These are phyloP conservation scores for Tetrahymena malaccensis DNA, from an alignment of 73 alveolate species.

Conservation along the genomic window DNA sequence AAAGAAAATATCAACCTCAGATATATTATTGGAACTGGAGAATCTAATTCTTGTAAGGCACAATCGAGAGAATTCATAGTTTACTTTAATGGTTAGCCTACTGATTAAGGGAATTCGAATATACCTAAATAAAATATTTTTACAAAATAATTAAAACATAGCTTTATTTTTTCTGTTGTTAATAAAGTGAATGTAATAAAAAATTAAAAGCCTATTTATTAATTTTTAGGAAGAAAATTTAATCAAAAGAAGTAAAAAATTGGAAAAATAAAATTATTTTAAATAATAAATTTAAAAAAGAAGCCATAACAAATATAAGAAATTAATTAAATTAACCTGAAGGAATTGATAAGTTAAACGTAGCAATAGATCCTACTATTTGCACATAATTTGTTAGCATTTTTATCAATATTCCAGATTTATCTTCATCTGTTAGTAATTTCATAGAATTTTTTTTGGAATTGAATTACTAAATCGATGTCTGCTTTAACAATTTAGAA, in stretches of 20 bases:
- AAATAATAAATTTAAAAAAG: too few relatives aligned
- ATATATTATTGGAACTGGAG: neutral
- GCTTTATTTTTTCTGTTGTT: too few relatives aligned
- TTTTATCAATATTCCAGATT: slow-evolving; percentile 14
- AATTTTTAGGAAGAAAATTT: too few relatives aligned
- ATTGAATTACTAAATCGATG: neutral
- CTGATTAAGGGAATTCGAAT: neutral
- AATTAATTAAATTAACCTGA: too few relatives aligned
- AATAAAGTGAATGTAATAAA: too few relatives aligned
- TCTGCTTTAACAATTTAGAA: too few relatives aligned
- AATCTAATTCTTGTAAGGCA: neutral
- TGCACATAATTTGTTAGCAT: neutral
- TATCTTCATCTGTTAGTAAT: neutral
- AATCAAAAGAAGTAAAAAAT: too few relatives aligned
- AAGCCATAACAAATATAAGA: too few relatives aligned
- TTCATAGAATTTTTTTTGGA: neutral
- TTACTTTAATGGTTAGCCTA: neutral
- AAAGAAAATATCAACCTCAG: neutral
- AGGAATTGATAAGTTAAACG: slow-evolving; percentile 7
- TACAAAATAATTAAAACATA: too few relatives aligned
- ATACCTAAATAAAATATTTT: too few relatives aligned
- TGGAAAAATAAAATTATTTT: too few relatives aligned
- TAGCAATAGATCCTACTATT: slow-evolving; percentile 11
- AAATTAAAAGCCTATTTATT: too few relatives aligned
- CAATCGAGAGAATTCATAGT: slow-evolving; percentile 3